phyloP scores from a whole-genome alignment of 768 basidiomycete genomes.

The Pleurotus djamor region DNA sequence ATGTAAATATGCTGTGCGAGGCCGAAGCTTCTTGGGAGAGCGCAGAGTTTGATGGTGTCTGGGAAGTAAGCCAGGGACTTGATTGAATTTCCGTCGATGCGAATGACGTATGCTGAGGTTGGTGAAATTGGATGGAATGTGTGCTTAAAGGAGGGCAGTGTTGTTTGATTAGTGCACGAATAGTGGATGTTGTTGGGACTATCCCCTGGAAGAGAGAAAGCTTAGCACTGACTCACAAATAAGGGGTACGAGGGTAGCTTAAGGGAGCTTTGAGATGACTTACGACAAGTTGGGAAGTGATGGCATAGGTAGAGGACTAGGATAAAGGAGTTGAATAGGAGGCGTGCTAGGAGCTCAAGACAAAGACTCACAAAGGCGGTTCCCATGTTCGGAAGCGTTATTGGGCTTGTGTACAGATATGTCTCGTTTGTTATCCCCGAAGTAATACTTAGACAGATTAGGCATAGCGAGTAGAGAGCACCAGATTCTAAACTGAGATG shows the following conservation, averaged over 20 bases:
- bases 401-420: neutral
- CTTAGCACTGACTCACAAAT: too few species aligned
- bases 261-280: neutral
- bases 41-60: too few species aligned
- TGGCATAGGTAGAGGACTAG: neutral
- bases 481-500: neutral
- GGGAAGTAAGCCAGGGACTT: too few species aligned
- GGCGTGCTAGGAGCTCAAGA: neutral
- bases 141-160: too few species aligned
- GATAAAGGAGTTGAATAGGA: neutral
- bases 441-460: neutral
- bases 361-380: neutral
- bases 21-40: too few species aligned
- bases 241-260: neutral
- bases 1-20: too few species aligned
- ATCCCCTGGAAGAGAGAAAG: too few species aligned
- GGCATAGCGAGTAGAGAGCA: neutral
- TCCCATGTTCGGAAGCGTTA: neutral
- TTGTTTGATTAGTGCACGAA: too few species aligned
- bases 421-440: neutral
- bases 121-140: too few species aligned
- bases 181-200: too few species aligned
- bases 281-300: constrained; percentile 1
- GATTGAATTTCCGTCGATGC: too few species aligned
- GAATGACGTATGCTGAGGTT: too few species aligned